phyloP scores from a whole-genome alignment of 169 alveolate genomes.

The Cryptosporidium xiaoi region DNA sequence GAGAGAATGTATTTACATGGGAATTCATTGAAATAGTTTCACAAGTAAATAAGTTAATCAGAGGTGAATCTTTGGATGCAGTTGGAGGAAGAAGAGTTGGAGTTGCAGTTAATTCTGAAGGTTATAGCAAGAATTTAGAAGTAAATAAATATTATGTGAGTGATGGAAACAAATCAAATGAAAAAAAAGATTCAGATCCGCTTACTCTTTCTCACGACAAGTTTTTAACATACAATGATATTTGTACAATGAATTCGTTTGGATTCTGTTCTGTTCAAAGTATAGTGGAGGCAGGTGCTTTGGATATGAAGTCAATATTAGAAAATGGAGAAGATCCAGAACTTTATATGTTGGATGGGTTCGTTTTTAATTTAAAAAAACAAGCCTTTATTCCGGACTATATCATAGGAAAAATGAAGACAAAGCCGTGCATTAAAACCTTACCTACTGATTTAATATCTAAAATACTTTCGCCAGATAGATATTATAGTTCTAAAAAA shows the following conservation, averaged over 20 bases:
- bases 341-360: constrained; percentile 79
- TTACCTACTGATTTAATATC: constrained; percentile 78
- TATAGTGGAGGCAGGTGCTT: constrained; percentile 76
- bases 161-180: not conserved
- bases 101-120: not conserved
- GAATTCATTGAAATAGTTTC: constrained; percentile 78
- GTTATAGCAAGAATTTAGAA: not conserved
- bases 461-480: constrained; percentile 74
- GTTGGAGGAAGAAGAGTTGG: constrained; percentile 80
- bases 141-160: not conserved
- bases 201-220: constrained; percentile 18
- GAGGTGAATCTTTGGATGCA: constrained; percentile 83
- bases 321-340: constrained; percentile 77
- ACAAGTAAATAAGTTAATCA: constrained; percentile 78
- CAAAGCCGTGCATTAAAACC: constrained; percentile 77
- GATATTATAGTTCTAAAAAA: constrained; percentile 52
- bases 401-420: constrained; percentile 77
- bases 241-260: constrained; percentile 77
- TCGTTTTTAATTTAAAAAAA: constrained; percentile 79
- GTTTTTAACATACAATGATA: constrained; percentile 78
- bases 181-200: constrained; percentile 19
- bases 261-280: constrained; percentile 80
- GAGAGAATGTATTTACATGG: constrained; percentile 82
- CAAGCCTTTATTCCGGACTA: constrained; percentile 81
- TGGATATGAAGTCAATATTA: constrained; percentile 76